These are phyloP conservation scores for Phytophthora hibernalis DNA, from an alignment of 352 stramenopile genomes.

Conservation along the genomic window DNA sequence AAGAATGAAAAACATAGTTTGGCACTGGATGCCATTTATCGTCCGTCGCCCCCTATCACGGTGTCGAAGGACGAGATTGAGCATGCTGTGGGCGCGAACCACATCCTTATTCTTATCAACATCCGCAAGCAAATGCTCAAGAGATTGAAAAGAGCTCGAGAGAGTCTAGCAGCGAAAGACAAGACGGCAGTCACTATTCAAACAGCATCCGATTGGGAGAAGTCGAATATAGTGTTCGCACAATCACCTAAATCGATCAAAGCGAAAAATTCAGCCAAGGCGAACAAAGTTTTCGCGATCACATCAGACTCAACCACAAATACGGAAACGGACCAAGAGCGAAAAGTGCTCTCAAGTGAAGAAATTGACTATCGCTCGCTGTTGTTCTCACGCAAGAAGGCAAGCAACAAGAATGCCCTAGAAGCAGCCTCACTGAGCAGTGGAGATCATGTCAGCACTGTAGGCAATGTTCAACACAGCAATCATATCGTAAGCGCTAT, in stretches of 20 bases:
- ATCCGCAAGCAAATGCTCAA: conserved; percentile 81
- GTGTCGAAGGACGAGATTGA: conserved; percentile 86
- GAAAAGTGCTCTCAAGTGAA: conserved; percentile 62
- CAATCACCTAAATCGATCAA: conserved; percentile 25
- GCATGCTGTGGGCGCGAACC: conserved; percentile 62
- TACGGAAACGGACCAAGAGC: conserved; percentile 16
- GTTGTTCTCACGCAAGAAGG: conserved; percentile 74
- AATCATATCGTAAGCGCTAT: conserved; percentile 10
- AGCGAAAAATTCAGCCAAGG: conserved; percentile 12
- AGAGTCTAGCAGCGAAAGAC: conserved; percentile 25
- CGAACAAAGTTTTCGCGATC: conserved; percentile 46
- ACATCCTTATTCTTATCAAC: conserved; percentile 69
- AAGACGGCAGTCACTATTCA: not conserved
- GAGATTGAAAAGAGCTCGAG: conserved; percentile 51
- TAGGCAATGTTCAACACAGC: conserved; percentile 6
- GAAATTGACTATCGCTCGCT: conserved; percentile 71
- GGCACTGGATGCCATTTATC: conserved; percentile 23
- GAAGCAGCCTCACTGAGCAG: conserved; percentile 23
- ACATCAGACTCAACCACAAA: not conserved
- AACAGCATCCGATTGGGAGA: conserved; percentile 17
- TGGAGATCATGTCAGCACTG: conserved; percentile 4
- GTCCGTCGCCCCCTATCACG: conserved; percentile 51
- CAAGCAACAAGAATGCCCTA: conserved; percentile 44
- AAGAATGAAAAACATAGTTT: conserved; percentile 60
- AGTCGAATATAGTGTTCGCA: conserved; percentile 16